A percentile compares a stretch with the other conserved stretches of the same genome.
Evolutionary conservation across 169 alveolate genomes (phyloP).

Genomic region (Eimeria tenella): DNA sequence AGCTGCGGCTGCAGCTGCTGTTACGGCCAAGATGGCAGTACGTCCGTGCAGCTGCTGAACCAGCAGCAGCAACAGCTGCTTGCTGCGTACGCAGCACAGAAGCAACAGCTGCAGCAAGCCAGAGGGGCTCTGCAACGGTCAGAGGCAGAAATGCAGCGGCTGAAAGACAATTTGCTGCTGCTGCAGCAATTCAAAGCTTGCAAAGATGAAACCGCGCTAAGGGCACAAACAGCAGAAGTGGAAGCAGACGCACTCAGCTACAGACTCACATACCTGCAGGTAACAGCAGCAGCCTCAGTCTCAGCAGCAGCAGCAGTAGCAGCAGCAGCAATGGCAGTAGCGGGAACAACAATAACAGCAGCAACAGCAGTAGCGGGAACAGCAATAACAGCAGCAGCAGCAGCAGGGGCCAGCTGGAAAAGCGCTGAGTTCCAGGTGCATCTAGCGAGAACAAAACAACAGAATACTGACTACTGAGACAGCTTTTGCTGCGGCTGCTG

Average conservation of each 20-base stretch:
- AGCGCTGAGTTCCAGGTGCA: not conserved
- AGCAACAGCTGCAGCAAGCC: constrained; percentile 42
- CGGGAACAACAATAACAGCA: constrained; percentile 12
- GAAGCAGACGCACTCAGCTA: constrained; percentile 8
- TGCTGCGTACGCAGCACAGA: constrained; percentile 4
- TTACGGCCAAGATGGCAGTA: constrained; percentile 9
- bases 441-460: not conserved
- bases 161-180: not conserved
- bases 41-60: constrained; percentile 30
- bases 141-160: not conserved
- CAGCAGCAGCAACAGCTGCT: constrained; percentile 58
- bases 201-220: not conserved
- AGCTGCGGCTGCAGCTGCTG: constrained; percentile 16
- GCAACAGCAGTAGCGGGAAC: not conserved
- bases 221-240: constrained; percentile 1
- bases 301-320: not conserved
- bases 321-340: constrained; percentile 1
- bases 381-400: not conserved
- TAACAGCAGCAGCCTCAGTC: not conserved
- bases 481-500: constrained; percentile 7
- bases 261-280: not conserved
- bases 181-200: not conserved
- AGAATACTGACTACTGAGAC: not conserved
- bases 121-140: not conserved
- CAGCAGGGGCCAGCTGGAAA: not conserved